Conservation (phyloP, 306 rosid genomes). For the Fragaria vesca region DNA sequence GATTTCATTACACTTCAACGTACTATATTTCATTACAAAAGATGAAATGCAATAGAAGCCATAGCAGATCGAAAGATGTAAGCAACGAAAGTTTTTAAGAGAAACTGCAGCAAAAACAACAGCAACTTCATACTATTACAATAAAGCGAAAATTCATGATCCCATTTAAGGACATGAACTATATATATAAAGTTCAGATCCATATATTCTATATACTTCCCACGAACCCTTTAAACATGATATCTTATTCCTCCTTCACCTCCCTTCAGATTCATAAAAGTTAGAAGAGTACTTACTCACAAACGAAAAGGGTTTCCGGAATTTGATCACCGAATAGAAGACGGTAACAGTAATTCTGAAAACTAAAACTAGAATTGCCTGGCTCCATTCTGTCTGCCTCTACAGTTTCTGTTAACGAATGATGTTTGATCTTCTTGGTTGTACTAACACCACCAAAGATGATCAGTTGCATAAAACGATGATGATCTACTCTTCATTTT, state of each 20-base stretch:
- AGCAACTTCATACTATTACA: slow-evolving; percentile 4
- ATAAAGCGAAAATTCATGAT: not conserved
- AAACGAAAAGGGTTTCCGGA: slow-evolving; percentile 1
- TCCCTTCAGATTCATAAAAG: not conserved
- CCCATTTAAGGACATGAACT: not conserved
- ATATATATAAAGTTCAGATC: slow-evolving; percentile 9
- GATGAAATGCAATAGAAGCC: slow-evolving; percentile 1
- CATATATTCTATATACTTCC: slow-evolving; percentile 1
- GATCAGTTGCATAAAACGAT: slow-evolving; percentile 25
- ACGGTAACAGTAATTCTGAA: slow-evolving; percentile 6
- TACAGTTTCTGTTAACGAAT: slow-evolving; percentile 12
- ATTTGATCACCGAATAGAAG: slow-evolving; percentile 4
- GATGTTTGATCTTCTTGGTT: not conserved
- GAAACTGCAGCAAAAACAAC: not conserved
- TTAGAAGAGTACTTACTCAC: not conserved
- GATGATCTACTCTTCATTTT: slow-evolving; percentile 9
- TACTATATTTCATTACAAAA: not conserved
- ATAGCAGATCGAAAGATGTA: not conserved
- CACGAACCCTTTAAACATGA: slow-evolving; percentile 7
- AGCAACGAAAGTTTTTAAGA: not conserved
- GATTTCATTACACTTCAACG: not conserved
- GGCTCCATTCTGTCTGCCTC: slow-evolving; percentile 82
- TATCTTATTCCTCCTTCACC: slow-evolving; percentile 13
- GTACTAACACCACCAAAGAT: slow-evolving; percentile 11
- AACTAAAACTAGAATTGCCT: slow-evolving; percentile 50